A percentile compares a stretch with the other conserved stretches of the same genome.
Conservation (phyloP, 106 monocot genomes). For the Narthecium ossifragum region DNA sequence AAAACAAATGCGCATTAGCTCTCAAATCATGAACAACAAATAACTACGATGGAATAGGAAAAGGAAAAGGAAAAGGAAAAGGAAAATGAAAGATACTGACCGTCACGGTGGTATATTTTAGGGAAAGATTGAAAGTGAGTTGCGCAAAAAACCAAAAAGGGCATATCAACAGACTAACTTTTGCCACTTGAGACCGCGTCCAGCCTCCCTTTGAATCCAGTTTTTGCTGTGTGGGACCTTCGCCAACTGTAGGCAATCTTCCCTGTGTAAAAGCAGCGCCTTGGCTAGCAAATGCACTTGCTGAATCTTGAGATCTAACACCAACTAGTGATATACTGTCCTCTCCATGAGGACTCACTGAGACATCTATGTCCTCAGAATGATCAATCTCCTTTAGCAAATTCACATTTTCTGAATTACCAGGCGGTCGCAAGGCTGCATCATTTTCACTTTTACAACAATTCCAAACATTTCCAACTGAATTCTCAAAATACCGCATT, state of each 20-base stretch:
- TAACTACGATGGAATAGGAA: background rate
- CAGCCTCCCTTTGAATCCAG: slow-evolving; percentile 55
- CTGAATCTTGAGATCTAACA: background rate
- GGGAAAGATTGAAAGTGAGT: slow-evolving; percentile 89
- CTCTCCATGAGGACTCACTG: background rate
- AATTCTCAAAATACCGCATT: slow-evolving; percentile 55
- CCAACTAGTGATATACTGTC: slow-evolving; percentile 6
- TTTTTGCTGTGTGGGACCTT: too few species aligned
- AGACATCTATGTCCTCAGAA: background rate
- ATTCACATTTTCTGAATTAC: slow-evolving; percentile 38
- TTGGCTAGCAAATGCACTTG: slow-evolving; percentile 6
- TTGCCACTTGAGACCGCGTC: slow-evolving; percentile 60
- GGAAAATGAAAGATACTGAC: slow-evolving; percentile 23
- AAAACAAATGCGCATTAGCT: slow-evolving; percentile 11
- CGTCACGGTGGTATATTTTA: slow-evolving; percentile 91
- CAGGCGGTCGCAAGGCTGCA: slow-evolving; percentile 3
- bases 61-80: background rate
- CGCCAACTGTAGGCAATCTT: too few species aligned
- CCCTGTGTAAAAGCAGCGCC: background rate
- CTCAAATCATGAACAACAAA: background rate
- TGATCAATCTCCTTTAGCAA: slow-evolving; percentile 36
- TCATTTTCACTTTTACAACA: slow-evolving; percentile 15
- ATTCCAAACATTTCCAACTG: slow-evolving; percentile 17
- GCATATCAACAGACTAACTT: slow-evolving; percentile 79
- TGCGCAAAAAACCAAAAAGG: slow-evolving; percentile 98